Evolutionary conservation across 495 filamentous ascomycete genomes (phyloP), one percentile per base, ranked within the genome.

Genomic region (Staphylotrichum longicolle): DNA sequence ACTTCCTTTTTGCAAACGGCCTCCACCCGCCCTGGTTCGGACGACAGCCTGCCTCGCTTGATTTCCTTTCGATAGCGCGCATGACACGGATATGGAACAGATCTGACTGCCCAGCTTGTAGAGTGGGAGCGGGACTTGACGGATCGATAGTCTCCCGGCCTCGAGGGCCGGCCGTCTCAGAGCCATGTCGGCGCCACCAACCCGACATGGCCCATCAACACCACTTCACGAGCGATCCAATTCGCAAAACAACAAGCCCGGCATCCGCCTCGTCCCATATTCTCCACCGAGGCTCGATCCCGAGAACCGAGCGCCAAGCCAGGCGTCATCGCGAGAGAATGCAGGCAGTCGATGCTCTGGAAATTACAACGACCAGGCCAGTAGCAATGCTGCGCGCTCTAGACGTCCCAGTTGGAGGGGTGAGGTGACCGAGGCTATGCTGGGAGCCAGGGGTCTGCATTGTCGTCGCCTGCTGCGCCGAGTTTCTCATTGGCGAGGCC

Each of bases 161-260:
- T 55, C 66, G 57, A 53, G 52, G 58, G 56, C 70, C 70, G 67
- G 62, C 54, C 52, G 63, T 66, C 51, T 66, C 61, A 67, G 64
- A 63, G 71, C 71, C 68, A 74, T 74, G 72, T 73, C 72, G 72
- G 70, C 69, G 63, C 67, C 72, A 58, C 57, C 67, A 40, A 51
- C 58, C 58, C 69, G 72, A 70, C 69, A 72, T 68, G 69, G 67
- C 69, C 69, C 52, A 59, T 53, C 70, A 32, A 65, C 66, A 64
- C 82, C 86, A 49, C 76, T 87, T 58, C 80, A 80, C 68, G 79
- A 85, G 66, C 79, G 83, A 60, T 78, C 78, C 20, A 73, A 80
- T 40, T 85, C 85, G 63, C 76, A 83, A 61, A 79, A 71, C 66
- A 85, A 85, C 67, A 73, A 72, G 37, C 68, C 71, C 7, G 75